These are phyloP conservation scores for Yamadazyma atlantica DNA, from an alignment of 1,139 yeast species.

Conservation along the genomic window DNA sequence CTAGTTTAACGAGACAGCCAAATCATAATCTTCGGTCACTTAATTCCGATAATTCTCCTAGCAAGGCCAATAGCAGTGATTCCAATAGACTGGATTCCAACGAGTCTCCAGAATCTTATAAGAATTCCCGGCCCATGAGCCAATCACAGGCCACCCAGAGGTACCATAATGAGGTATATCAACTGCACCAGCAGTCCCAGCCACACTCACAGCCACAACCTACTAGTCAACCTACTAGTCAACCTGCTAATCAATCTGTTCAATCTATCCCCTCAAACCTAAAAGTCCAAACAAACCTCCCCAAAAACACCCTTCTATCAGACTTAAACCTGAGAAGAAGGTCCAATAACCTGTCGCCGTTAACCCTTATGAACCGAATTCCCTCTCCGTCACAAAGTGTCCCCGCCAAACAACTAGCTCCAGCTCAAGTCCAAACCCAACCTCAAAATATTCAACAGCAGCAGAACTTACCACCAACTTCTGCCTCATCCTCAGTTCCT, in stretches of 20 bases:
- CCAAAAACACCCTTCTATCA: slow-evolving; percentile 11
- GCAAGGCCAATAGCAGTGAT: not conserved
- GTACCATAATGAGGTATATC: slow-evolving; percentile 16
- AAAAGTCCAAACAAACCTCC: slow-evolving; percentile 8
- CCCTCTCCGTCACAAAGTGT: slow-evolving; percentile 10
- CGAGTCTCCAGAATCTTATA: no score
- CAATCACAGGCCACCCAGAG: slow-evolving; percentile 8
- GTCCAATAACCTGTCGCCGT: slow-evolving; percentile 13
- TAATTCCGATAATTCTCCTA: not conserved
- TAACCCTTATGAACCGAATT: slow-evolving; percentile 8
- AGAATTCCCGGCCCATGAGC: not conserved
- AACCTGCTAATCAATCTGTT: no score
- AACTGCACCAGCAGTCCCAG: not conserved
- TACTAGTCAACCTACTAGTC: slow-evolving; percentile 7
- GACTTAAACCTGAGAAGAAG: slow-evolving; percentile 16
- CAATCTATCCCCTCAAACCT: slow-evolving; percentile 6
- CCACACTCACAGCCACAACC: not conserved
- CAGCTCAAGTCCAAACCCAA: slow-evolving; percentile 5
- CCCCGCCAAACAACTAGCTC: slow-evolving; percentile 3
- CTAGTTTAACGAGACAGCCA: slow-evolving; percentile 49
- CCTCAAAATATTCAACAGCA: slow-evolving; percentile 3
- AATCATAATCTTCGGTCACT: slow-evolving; percentile 14
- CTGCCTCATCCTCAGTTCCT: not conserved
- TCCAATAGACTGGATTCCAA: no score
- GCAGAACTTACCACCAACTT: slow-evolving; percentile 1